Evolutionary conservation across 768 basidiomycete species (phyloP).

Genomic region (Leccinum sublutescens): DNA sequence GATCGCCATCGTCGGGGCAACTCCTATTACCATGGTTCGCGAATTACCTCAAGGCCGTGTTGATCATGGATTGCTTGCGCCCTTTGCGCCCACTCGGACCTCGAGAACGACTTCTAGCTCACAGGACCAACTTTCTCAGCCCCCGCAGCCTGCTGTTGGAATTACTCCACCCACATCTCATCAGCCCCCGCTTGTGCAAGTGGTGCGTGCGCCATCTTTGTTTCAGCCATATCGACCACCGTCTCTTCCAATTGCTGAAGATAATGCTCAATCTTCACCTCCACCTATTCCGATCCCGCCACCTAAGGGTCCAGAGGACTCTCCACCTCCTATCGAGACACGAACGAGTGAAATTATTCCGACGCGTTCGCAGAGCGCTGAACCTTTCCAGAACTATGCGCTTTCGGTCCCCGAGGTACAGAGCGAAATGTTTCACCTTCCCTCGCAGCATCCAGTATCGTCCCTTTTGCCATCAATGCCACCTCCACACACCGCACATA

Average conservation of each 20-base stretch:
- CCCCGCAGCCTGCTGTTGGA: constrained; percentile 14
- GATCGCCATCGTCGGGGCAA: constrained; percentile 32
- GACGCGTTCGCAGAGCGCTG: constrained; percentile 15
- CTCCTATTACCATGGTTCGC: constrained; percentile 17
- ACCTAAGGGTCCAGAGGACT: constrained; percentile 25
- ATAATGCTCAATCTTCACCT: constrained; percentile 24
- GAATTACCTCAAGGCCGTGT: constrained; percentile 27
- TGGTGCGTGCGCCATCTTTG: constrained; percentile 20
- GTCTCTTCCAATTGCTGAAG: constrained; percentile 16
- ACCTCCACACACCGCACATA: constrained; percentile 3
- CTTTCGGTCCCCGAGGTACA: constrained; percentile 14
- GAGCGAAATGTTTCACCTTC: constrained; percentile 27
- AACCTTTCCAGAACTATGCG: not conserved
- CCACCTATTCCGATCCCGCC: constrained; percentile 32
- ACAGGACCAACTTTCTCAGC: constrained; percentile 20
- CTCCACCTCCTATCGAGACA: constrained; percentile 20
- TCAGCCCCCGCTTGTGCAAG: constrained; percentile 13
- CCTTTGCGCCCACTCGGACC: constrained; percentile 24
- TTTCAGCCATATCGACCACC: constrained; percentile 27
- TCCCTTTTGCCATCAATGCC: not conserved
- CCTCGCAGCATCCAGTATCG: constrained; percentile 4
- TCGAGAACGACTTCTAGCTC: constrained; percentile 26
- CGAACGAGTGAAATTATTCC: constrained; percentile 28
- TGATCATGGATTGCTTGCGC: constrained; percentile 25
- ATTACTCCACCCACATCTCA: constrained; percentile 10